Percentiles rank a stretch among this genome's conserved stretches.
These are phyloP conservation scores for Nothomitra cinnamomea DNA, from an alignment of 2,329 filamentous ascomycete species.

Conservation along the genomic window DNA sequence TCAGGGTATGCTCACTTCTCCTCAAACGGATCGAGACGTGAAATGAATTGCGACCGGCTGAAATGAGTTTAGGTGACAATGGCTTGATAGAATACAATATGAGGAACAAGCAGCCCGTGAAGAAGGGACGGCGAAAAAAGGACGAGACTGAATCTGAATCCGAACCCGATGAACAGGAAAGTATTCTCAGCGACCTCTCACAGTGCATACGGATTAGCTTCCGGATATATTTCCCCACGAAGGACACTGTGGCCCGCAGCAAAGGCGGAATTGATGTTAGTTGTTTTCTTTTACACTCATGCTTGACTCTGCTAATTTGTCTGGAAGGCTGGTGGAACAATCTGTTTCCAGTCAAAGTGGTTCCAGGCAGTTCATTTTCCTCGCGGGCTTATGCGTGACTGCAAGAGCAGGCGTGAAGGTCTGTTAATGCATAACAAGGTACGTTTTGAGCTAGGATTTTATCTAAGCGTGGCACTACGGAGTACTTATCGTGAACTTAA, in stretches of 20 bases:
- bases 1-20: conserved; percentile 25
- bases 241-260: conserved; percentile 48
- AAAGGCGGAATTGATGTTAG: conserved; percentile 42
- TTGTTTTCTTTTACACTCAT: conserved; percentile 7
- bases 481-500: conserved; percentile 20
- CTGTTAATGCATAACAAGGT: conserved; percentile 83
- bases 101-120: conserved; percentile 27
- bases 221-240: conserved; percentile 66
- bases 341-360: conserved; percentile 59
- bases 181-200: background rate
- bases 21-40: background rate
- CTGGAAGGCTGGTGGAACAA: conserved; percentile 54
- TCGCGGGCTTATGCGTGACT: conserved; percentile 53
- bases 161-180: conserved; percentile 1
- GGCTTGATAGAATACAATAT: conserved; percentile 26
- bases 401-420: conserved; percentile 49
- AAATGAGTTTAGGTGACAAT: conserved; percentile 24
- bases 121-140: conserved; percentile 29
- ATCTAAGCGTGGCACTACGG: background rate
- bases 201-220: conserved; percentile 33
- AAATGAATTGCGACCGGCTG: background rate
- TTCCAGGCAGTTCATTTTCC: conserved; percentile 59
- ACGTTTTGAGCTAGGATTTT: conserved; percentile 16
- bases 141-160: conserved; percentile 12
- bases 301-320: background rate